Conservation (phyloP, 148 eudicot genomes). For the Polygonum maritimum region DNA sequence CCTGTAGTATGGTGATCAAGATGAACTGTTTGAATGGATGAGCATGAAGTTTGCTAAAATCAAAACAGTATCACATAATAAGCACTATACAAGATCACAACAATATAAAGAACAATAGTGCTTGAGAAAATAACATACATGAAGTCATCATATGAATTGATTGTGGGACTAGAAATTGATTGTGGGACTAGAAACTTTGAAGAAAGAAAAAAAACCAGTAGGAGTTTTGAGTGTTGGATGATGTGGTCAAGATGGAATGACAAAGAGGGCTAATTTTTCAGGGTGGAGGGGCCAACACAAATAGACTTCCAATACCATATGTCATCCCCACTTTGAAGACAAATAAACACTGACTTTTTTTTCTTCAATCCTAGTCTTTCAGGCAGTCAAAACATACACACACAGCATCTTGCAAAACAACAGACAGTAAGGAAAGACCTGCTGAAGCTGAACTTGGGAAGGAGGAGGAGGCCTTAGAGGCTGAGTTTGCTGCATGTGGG, state of each 20-base stretch:
- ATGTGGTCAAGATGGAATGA: constrained; percentile 10
- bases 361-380: background rate
- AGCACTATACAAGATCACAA: background rate
- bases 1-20: background rate
- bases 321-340: background rate
- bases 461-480: constrained; percentile 9
- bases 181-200: background rate
- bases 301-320: constrained; percentile 1
- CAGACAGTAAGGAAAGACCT: background rate
- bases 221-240: background rate
- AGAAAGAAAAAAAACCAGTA: background rate
- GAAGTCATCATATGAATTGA: background rate
- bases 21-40: background rate
- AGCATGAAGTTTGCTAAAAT: background rate
- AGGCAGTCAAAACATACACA: background rate
- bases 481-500: constrained; percentile 14
- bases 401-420: background rate
- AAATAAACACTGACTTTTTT: background rate
- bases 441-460: constrained; percentile 8
- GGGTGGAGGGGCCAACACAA: constrained; percentile 5
- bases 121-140: background rate
- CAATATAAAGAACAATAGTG: background rate
- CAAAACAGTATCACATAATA: background rate
- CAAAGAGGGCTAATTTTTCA: background rate
- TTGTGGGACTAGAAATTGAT: background rate